These are phyloP conservation scores for Hypoxylon sp. DNA, from an alignment of 2,329 filamentous ascomycete species.

Conservation along the genomic window DNA sequence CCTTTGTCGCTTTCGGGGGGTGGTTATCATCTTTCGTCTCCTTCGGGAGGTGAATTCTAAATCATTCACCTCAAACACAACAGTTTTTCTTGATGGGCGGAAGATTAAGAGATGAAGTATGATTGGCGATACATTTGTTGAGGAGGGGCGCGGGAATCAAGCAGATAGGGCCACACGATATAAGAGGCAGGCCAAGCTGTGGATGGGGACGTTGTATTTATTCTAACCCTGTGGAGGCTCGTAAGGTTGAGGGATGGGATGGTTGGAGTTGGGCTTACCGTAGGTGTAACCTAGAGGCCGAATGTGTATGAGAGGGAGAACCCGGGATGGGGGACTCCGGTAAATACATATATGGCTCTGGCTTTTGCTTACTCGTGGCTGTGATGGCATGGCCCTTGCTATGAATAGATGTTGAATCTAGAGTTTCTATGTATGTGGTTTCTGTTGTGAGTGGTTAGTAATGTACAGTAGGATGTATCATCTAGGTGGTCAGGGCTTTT, in stretches of 20 bases:
- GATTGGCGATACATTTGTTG: constrained; percentile 30
- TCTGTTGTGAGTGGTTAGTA: not conserved
- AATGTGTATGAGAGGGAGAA: constrained; percentile 19
- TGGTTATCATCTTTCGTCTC: constrained; percentile 29
- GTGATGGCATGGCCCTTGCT: not conserved
- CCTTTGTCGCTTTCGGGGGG: constrained; percentile 31
- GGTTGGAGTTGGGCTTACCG: constrained; percentile 7
- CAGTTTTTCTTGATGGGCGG: constrained; percentile 35
- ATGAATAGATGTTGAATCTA: constrained; percentile 19
- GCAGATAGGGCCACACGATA: constrained; percentile 24
- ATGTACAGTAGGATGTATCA: not conserved
- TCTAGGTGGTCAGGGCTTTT: not conserved
- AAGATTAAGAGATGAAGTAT: constrained; percentile 25
- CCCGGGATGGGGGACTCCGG: constrained; percentile 27
- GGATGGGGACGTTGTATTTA: constrained; percentile 35
- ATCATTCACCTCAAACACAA: constrained; percentile 20
- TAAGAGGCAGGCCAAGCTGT: constrained; percentile 42
- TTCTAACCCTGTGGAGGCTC: constrained; percentile 22
- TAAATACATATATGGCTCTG: constrained; percentile 43
- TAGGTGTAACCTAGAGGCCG: not conserved
- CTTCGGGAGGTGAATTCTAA: constrained; percentile 19
- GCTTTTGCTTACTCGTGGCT: constrained; percentile 28
- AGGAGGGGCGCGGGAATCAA: constrained; percentile 1
- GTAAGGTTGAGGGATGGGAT: not conserved
- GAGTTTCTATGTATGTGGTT: not conserved